These are phyloP conservation scores for Candida argentea DNA, from an alignment of 805 yeast genomes.

Conservation along the genomic window DNA sequence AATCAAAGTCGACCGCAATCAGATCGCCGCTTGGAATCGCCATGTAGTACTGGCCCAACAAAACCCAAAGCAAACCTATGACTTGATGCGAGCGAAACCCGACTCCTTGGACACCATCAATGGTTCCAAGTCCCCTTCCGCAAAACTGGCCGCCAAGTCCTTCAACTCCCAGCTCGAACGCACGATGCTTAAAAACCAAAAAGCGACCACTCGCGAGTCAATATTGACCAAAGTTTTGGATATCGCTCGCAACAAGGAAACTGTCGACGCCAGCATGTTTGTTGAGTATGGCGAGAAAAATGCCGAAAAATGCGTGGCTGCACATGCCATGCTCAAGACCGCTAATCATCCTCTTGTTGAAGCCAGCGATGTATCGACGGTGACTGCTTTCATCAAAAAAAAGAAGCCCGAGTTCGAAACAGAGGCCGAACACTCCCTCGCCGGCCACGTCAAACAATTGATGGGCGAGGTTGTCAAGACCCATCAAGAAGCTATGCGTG, in stretches of 20 bases:
- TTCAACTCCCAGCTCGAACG: constrained; percentile 29
- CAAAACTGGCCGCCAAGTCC: constrained; percentile 11
- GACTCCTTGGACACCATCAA: constrained; percentile 22
- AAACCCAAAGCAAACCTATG: constrained; percentile 51
- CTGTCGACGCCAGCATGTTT: constrained; percentile 10
- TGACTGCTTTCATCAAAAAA: constrained; percentile 18
- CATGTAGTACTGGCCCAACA: constrained; percentile 50
- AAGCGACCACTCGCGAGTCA: constrained; percentile 35
- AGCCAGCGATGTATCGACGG: constrained; percentile 9
- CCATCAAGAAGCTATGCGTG: constrained; percentile 23
- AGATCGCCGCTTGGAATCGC: constrained; percentile 66
- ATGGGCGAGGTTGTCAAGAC: constrained; percentile 26
- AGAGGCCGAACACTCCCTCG: constrained; percentile 20
- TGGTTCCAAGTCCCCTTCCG: constrained; percentile 5
- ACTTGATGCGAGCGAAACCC: constrained; percentile 33
- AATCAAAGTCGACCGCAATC: constrained; percentile 58
- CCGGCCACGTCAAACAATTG: constrained; percentile 23
- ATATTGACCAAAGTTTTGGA: constrained; percentile 36
- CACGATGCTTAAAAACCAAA: constrained; percentile 33
- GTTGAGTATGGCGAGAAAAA: constrained; percentile 10
- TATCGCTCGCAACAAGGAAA: constrained; percentile 15
- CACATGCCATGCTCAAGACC: constrained; percentile 18
- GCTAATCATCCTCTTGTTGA: constrained; percentile 17
- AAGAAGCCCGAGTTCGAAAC: constrained; percentile 25
- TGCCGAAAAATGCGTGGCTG: constrained; percentile 26